Percentiles rank a stretch among this genome's conserved stretches.
These are phyloP conservation scores for Curvularia spicifera DNA, from an alignment of 2,329 filamentous ascomycete species.

Conservation along the genomic window DNA sequence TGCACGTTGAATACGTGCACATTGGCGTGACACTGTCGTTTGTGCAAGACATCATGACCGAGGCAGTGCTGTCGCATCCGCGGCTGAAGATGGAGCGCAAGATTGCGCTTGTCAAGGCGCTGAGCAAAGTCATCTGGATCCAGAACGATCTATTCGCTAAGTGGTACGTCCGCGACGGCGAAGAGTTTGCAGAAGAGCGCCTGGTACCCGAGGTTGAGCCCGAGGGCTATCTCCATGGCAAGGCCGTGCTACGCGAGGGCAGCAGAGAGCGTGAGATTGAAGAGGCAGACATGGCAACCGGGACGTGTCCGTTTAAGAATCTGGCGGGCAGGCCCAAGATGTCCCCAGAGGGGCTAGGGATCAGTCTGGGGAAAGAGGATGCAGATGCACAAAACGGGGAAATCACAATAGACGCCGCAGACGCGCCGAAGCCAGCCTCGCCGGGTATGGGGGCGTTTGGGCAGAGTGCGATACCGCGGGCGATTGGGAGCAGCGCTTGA, in stretches of 20 bases:
- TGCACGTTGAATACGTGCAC: conserved; percentile 82
- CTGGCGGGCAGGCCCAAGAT: conserved; percentile 22
- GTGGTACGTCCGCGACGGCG: conserved; percentile 75
- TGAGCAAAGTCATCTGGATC: conserved; percentile 85
- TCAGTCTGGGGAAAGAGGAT: conserved; percentile 14
- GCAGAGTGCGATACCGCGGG: conserved; percentile 23
- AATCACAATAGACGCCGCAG: conserved; percentile 19
- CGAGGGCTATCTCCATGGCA: conserved; percentile 48
- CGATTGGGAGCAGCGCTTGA: conserved; percentile 24
- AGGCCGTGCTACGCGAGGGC: conserved; percentile 40
- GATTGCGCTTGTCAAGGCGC: conserved; percentile 74
- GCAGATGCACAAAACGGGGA: not conserved
- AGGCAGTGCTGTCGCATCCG: conserved; percentile 76
- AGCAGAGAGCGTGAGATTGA: conserved; percentile 41
- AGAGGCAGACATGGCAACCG: conserved; percentile 28
- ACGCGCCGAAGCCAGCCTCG: conserved; percentile 18
- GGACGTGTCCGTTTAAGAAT: conserved; percentile 43
- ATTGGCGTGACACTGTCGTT: conserved; percentile 75
- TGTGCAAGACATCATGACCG: conserved; percentile 78
- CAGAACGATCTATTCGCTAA: conserved; percentile 87
- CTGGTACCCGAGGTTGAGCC: conserved; percentile 48
- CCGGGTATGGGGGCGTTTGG: conserved; percentile 8
- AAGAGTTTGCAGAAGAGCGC: conserved; percentile 61
- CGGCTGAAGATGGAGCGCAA: conserved; percentile 71
- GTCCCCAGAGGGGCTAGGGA: conserved; percentile 15